Evolutionary conservation across 306 rosid genomes (phyloP).

Genomic region (Pachyrhizus erosus): DNA sequence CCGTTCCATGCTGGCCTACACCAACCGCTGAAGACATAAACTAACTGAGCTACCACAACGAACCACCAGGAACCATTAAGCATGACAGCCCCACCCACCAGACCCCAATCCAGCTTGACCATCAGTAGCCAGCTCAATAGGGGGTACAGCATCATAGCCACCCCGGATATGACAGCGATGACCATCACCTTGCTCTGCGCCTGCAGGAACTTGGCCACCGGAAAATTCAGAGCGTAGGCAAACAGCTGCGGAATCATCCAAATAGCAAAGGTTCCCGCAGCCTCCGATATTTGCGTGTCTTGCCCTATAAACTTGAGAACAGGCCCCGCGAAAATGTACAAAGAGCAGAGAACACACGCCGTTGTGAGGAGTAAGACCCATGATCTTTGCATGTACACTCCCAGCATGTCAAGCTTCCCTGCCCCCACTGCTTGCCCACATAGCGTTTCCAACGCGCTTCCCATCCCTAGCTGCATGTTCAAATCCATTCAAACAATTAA

Average conservation of each 20-base stretch:
- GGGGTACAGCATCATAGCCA: slow-evolving; percentile 65
- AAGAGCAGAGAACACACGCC: slow-evolving; percentile 43
- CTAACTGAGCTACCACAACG: slow-evolving; percentile 48
- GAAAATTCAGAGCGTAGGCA: slow-evolving; percentile 79
- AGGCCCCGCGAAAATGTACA: slow-evolving; percentile 65
- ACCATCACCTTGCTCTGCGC: slow-evolving; percentile 87
- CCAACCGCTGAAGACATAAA: slow-evolving; percentile 13
- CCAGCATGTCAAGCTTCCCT: slow-evolving; percentile 80
- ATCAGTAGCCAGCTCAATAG: slow-evolving; percentile 75
- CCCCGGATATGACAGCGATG: slow-evolving; percentile 69
- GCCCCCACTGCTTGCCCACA: slow-evolving; percentile 94
- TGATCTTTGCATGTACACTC: slow-evolving; percentile 85
- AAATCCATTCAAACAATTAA: no score
- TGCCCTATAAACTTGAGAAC: slow-evolving; percentile 64
- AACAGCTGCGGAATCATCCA: slow-evolving; percentile 92
- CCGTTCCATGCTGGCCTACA: slow-evolving; percentile 32
- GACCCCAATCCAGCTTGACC: slow-evolving; percentile 64
- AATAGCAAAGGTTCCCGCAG: slow-evolving; percentile 70
- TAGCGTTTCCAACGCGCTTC: slow-evolving; percentile 83
- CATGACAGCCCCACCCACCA: slow-evolving; percentile 75
- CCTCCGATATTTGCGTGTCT: slow-evolving; percentile 59
- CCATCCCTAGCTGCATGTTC: slow-evolving; percentile 96
- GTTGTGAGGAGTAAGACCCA: slow-evolving; percentile 70
- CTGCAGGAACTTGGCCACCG: slow-evolving; percentile 78
- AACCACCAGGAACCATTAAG: slow-evolving; percentile 76